phyloP scores from a whole-genome alignment of 2,329 filamentous ascomycete genomes.

The Diaporthe australafricana region DNA sequence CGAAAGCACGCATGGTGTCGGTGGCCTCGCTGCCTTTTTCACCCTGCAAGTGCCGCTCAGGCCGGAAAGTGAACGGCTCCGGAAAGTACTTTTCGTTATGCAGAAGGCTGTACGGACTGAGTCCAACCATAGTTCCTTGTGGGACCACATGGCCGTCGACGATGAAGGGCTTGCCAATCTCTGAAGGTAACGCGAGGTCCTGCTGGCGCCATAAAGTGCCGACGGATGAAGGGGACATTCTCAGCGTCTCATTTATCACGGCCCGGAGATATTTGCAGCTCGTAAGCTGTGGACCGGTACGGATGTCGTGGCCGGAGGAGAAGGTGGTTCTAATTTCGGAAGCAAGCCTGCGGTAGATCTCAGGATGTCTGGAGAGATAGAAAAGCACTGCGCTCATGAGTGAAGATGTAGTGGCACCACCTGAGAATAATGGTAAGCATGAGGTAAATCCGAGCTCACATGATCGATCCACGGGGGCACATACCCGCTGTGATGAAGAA shows the following conservation, averaged over 20 bases:
- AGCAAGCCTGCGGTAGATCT: neutral
- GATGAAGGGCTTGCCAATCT: slow-evolving; percentile 3
- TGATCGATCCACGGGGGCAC: neutral
- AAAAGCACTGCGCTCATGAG: slow-evolving; percentile 18
- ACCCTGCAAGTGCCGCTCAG: slow-evolving; percentile 20
- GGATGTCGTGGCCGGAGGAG: neutral
- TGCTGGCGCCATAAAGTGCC: slow-evolving; percentile 32
- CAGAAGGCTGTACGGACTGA: slow-evolving; percentile 29
- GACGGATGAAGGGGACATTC: slow-evolving; percentile 21
- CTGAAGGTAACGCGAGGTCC: neutral
- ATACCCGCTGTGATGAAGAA: slow-evolving; percentile 20
- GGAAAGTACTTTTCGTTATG: slow-evolving; percentile 50
- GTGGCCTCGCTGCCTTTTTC: neutral
- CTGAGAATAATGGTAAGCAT: neutral
- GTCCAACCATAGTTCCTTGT: slow-evolving; percentile 28
- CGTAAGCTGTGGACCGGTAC: neutral
- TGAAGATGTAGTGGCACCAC: neutral
- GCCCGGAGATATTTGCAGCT: slow-evolving; percentile 7
- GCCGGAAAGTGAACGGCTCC: slow-evolving; percentile 32
- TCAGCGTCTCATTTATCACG: slow-evolving; percentile 33
- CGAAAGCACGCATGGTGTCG: slow-evolving; percentile 39
- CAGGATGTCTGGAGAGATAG: neutral
- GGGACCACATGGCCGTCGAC: slow-evolving; percentile 26
- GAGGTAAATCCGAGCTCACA: neutral
- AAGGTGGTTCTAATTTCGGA: slow-evolving; percentile 19